These are phyloP conservation scores for Pterulicium gracile DNA, from an alignment of 1,284 basidiomycete species.

Conservation along the genomic window DNA sequence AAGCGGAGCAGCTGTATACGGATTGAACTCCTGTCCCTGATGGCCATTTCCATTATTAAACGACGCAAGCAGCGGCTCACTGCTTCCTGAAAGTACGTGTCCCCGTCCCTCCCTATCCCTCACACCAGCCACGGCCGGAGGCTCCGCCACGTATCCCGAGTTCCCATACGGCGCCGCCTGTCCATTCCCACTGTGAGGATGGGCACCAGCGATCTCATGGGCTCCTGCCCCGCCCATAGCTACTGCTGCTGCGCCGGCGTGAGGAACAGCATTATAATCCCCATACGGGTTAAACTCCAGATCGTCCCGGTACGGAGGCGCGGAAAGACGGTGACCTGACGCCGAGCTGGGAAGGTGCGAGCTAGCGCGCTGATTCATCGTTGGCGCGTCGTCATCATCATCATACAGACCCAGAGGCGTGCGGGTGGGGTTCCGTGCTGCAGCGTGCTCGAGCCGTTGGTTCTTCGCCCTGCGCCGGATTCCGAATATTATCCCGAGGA, in stretches of 20 bases:
- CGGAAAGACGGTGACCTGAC: slow-evolving; percentile 20
- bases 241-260: slow-evolving; percentile 22
- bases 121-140: slow-evolving; percentile 14
- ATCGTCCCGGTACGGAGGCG: slow-evolving; percentile 21
- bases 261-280: slow-evolving; percentile 27
- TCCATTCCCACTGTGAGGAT: slow-evolving; percentile 23
- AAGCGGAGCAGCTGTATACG: slow-evolving; percentile 10
- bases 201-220: slow-evolving; percentile 31
- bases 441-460: slow-evolving; percentile 50
- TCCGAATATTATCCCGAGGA: slow-evolving; percentile 61
- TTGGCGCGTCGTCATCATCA: slow-evolving; percentile 25
- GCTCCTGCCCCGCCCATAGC: slow-evolving; percentile 34
- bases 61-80: slow-evolving; percentile 48
- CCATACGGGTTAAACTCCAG: slow-evolving; percentile 43
- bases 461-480: slow-evolving; percentile 51
- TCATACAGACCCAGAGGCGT: slow-evolving; percentile 59
- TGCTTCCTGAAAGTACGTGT: slow-evolving; percentile 41
- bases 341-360: slow-evolving; percentile 12
- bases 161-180: too few species aligned
- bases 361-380: slow-evolving; percentile 20
- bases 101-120: too few species aligned
- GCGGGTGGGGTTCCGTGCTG: slow-evolving; percentile 56
- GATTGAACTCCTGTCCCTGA: slow-evolving; percentile 13
- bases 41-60: slow-evolving; percentile 19
- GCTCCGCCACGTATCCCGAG: slow-evolving; percentile 24